These are phyloP conservation scores for Quercus ilex DNA, from an alignment of 306 rosid species.

Conservation along the genomic window DNA sequence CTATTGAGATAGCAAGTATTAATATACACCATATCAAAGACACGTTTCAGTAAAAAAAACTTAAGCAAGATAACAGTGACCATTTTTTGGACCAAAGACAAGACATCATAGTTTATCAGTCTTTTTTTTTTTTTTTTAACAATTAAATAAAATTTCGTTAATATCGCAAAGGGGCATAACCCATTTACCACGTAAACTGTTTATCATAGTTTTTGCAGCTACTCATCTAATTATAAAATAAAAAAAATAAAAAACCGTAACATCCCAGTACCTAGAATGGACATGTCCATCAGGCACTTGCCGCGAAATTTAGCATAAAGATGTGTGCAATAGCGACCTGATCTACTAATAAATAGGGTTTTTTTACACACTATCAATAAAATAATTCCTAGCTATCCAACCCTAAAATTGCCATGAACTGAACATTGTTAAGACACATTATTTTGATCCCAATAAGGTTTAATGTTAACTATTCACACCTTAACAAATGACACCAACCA, in stretches of 20 bases:
- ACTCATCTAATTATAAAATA: not conserved
- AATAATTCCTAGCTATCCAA: not conserved
- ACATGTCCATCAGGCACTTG: not conserved
- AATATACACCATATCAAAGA: not conserved
- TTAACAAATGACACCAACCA: too few relatives aligned
- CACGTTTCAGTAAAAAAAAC: not conserved
- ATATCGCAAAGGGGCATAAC: too few relatives aligned
- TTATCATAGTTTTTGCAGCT: not conserved
- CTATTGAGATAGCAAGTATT: not conserved
- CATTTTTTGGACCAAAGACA: not conserved
- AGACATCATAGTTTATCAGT: not conserved
- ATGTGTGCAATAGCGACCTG: not conserved
- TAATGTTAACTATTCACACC: too few relatives aligned
- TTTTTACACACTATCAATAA: not conserved
- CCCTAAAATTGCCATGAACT: not conserved
- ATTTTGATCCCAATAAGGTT: too few relatives aligned
- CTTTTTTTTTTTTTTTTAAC: not conserved
- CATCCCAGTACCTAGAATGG: not conserved
- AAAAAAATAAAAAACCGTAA: not conserved
- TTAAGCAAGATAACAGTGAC: not conserved
- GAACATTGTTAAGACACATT: too few relatives aligned
- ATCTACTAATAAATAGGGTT: not conserved
- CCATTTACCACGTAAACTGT: not conserved
- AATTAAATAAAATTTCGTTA: not conserved
- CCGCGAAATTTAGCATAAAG: not conserved